phyloP scores from a whole-genome alignment of 495 filamentous ascomycete genomes.

The Neurospora discreta region DNA sequence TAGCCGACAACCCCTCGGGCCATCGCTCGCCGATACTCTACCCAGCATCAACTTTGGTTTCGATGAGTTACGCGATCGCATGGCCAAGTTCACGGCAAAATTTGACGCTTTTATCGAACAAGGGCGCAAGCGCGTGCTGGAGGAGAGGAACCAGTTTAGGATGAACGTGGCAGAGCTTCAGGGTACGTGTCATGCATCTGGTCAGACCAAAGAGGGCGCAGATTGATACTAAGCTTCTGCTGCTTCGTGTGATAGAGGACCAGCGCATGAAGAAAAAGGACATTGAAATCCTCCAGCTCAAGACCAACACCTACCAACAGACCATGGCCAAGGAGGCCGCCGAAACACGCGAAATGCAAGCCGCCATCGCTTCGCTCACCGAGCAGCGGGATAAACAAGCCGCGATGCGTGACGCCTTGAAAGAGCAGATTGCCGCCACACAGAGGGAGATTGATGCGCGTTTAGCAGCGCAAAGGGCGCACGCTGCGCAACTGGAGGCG shows the following conservation, averaged over 20 bases:
- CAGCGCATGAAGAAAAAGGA: constrained; percentile 79
- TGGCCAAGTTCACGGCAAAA: constrained; percentile 81
- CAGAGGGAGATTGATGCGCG: constrained; percentile 53
- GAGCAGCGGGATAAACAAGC: constrained; percentile 65
- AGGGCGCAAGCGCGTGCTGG: constrained; percentile 75
- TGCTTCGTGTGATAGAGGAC: constrained; percentile 49
- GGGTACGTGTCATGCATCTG: constrained; percentile 39
- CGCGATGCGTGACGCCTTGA: constrained; percentile 58
- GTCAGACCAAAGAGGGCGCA: background rate
- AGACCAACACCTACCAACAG: constrained; percentile 64
- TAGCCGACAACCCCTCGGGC: constrained; percentile 49
- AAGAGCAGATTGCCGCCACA: constrained; percentile 65
- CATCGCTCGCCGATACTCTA: constrained; percentile 60
- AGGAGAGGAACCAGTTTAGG: constrained; percentile 88
- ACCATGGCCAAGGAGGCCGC: constrained; percentile 75
- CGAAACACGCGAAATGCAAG: constrained; percentile 81
- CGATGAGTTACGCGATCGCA: constrained; percentile 87
- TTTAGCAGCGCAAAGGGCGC: constrained; percentile 39
- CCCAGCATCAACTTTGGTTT: constrained; percentile 93
- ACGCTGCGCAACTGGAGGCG: constrained; percentile 54
- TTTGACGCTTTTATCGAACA: constrained; percentile 93
- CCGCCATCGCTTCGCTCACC: constrained; percentile 62
- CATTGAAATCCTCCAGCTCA: constrained; percentile 73
- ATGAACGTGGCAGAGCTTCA: constrained; percentile 83
- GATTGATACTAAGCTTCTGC: constrained; percentile 1